phyloP scores from a whole-genome alignment of 202 grass and related monocot genomes.

The Schoenoplectus triqueter region DNA sequence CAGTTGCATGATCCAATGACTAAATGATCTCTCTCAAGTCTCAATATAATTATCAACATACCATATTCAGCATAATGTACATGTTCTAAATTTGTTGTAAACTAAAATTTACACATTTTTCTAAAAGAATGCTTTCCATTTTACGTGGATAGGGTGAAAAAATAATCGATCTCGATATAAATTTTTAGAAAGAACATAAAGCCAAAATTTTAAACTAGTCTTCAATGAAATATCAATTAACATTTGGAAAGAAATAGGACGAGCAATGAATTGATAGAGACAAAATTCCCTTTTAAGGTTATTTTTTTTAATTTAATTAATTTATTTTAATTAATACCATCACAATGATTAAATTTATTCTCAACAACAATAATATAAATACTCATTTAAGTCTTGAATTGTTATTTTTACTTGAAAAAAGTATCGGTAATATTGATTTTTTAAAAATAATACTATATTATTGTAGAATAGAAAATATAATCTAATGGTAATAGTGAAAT shows the following conservation, averaged over 20 bases:
- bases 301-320: not conserved
- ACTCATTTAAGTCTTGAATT: too few relatives aligned
- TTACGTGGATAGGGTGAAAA: not conserved
- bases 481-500: too few relatives aligned
- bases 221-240: not conserved
- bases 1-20: not conserved
- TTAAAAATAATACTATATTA: too few relatives aligned
- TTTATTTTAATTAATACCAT: not conserved
- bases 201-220: not conserved
- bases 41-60: not conserved
- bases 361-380: not conserved
- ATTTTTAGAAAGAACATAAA: not conserved
- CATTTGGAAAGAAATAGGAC: not conserved
- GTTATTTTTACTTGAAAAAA: too few relatives aligned
- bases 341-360: not conserved
- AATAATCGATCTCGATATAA: not conserved
- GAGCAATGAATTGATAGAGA: not conserved
- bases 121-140: not conserved
- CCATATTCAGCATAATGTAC: not conserved
- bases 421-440: too few relatives aligned
- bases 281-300: not conserved
- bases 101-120: not conserved
- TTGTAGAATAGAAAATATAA: too few relatives aligned
- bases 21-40: not conserved
- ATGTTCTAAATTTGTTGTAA: not conserved